Evolutionary conservation across 345 rosid species (phyloP).

Genomic region (Lagerstroemia speciosa): DNA sequence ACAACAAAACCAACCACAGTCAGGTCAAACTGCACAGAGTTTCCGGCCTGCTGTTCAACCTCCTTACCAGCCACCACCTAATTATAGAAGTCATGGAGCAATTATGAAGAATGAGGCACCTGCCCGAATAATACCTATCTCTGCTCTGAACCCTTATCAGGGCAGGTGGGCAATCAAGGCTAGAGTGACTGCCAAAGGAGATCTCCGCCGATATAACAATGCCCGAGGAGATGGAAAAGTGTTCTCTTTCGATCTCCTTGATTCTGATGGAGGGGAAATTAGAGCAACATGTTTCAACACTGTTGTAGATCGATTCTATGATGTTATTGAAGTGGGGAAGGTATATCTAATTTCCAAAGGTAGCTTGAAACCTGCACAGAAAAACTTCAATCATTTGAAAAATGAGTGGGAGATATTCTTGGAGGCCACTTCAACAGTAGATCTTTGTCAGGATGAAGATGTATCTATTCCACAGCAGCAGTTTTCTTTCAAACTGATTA

Average conservation of each 20-base stretch:
- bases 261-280: slow-evolving; percentile 88
- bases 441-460: slow-evolving; percentile 74
- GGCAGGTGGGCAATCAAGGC: slow-evolving; percentile 94
- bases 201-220: slow-evolving; percentile 76
- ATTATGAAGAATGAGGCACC: slow-evolving; percentile 89
- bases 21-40: slow-evolving; percentile 31
- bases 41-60: slow-evolving; percentile 68
- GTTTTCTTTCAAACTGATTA: slow-evolving; percentile 68
- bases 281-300: slow-evolving; percentile 84
- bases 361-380: slow-evolving; percentile 76
- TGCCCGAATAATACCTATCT: slow-evolving; percentile 64
- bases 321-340: slow-evolving; percentile 63
- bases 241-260: slow-evolving; percentile 84
- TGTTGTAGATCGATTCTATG: slow-evolving; percentile 73
- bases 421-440: slow-evolving; percentile 71
- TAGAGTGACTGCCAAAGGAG: slow-evolving; percentile 87
- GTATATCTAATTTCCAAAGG: slow-evolving; percentile 85
- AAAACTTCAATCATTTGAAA: slow-evolving; percentile 82
- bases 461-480: slow-evolving; percentile 77
- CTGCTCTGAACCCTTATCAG: slow-evolving; percentile 85
- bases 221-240: slow-evolving; percentile 91
- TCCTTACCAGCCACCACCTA: slow-evolving; percentile 69
- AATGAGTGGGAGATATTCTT: slow-evolving; percentile 85
- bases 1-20: slow-evolving; percentile 48
- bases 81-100: slow-evolving; percentile 61